Evolutionary conservation across 257 asterid species (phyloP), one percentile per base, ranked within the genome.

Genomic region (Nicotiana undulata): DNA sequence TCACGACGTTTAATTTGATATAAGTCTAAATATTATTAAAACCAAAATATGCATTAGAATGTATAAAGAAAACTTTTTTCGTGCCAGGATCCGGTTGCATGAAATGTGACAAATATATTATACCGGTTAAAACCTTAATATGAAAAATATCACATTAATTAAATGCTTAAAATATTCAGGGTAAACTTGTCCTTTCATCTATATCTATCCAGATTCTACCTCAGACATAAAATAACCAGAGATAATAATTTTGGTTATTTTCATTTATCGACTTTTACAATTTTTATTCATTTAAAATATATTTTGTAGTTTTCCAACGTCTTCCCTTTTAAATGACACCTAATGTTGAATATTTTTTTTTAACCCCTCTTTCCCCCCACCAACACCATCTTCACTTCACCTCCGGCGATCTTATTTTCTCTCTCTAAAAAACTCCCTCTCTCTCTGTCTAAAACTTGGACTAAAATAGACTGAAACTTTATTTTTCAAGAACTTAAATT

Each of bases 251-350:
- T 76, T 52, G 58, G 81, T 28, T 82, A 56, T 77, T 53, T 28
- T 17, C 44, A 64, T 34, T 52, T 68, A 32, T 49, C 26, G 26
- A 51, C 63, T 12, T 56, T 49, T 13, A 17, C 46, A 16, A 37
- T 2, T 49, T 29, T 55, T 34, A n/a, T 51, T 5, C n/a, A 20
- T 31, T 53, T 20, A 40, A 75, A 80, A 70, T 20, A 13, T 12
- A 87, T 87, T 85, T 93, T 88, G 97, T 90, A 85, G 88, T 87
- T 82, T 87, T 87, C 88, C 93, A 87, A 86, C 89, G 88, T 76
- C 84, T 79, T 83, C 84, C 83, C 88, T 87, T 88, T 82, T 81
- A 88, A 87, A 91, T 78, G 94, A 88, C 94, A 90, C 92, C 87
- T 84, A 87, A 85, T 85, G 84, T 88, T 34, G 85, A 85, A 80